Conservation (phyloP, 192 early-diverging fungal genomes). For the Borealophlyctis nickersoniae region DNA sequence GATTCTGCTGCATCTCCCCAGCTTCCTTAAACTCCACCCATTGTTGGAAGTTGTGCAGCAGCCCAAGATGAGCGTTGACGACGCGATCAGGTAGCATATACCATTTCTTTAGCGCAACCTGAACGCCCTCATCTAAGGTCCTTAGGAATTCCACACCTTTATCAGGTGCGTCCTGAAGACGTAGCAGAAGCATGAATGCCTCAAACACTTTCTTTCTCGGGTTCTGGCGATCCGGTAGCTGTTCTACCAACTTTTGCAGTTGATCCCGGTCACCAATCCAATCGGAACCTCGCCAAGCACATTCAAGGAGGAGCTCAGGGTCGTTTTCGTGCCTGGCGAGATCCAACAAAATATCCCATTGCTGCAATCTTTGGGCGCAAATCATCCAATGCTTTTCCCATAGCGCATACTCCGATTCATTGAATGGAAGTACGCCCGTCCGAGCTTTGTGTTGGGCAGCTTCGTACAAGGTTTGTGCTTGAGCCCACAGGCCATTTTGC, state of each 20-base stretch:
- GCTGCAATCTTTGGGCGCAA: constrained; percentile 87
- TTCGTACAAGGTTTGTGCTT: constrained; percentile 89
- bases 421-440: constrained; percentile 78
- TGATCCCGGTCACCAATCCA: constrained; percentile 81
- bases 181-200: constrained; percentile 76
- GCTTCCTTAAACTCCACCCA: constrained; percentile 95
- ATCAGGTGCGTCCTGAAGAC: constrained; percentile 53
- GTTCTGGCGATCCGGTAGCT: constrained; percentile 57
- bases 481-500: constrained; percentile 88
- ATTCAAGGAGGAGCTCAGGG: constrained; percentile 82
- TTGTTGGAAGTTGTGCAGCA: constrained; percentile 93
- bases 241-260: constrained; percentile 62
- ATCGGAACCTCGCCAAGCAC: constrained; percentile 92
- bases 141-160: constrained; percentile 63
- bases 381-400: constrained; percentile 98
- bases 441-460: constrained; percentile 88
- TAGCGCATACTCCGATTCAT: constrained; percentile 91
- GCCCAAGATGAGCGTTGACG: constrained; percentile 78
- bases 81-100: constrained; percentile 73
- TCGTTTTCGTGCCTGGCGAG: constrained; percentile 87
- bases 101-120: constrained; percentile 84
- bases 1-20: constrained; percentile 78
- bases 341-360: constrained; percentile 95
- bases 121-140: constrained; percentile 83
- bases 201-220: constrained; percentile 84